Conservation (phyloP, 1,284 basidiomycete genomes). For the Thecaphora thlaspeos region DNA sequence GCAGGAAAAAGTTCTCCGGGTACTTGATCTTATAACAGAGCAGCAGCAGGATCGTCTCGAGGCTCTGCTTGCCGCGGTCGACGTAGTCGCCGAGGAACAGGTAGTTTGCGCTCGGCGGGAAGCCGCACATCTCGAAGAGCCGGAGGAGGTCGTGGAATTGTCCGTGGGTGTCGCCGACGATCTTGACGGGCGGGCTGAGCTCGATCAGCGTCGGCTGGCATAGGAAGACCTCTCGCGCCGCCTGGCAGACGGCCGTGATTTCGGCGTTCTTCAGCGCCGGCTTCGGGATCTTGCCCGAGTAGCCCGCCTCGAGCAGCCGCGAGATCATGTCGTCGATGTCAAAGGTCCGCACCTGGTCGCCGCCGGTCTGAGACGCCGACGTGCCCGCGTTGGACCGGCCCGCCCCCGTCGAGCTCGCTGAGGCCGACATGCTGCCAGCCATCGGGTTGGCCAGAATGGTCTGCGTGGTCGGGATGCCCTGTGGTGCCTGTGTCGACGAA, state of each 20-base stretch:
- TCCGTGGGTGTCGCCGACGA: slow-evolving; percentile 92
- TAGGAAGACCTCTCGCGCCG: slow-evolving; percentile 92
- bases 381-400: background rate
- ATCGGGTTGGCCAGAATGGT: slow-evolving; percentile 28
- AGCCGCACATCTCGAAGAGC: slow-evolving; percentile 90
- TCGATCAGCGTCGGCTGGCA: slow-evolving; percentile 91
- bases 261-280: slow-evolving; percentile 91
- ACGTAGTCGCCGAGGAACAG: slow-evolving; percentile 95
- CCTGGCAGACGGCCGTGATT: slow-evolving; percentile 92
- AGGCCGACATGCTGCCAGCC: slow-evolving; percentile 1
- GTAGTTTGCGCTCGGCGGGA: slow-evolving; percentile 93
- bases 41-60: slow-evolving; percentile 83
- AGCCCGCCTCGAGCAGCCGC: slow-evolving; percentile 91
- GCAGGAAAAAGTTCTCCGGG: slow-evolving; percentile 60
- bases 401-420: background rate
- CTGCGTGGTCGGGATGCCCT: slow-evolving; percentile 27
- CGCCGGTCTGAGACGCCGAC: slow-evolving; percentile 11
- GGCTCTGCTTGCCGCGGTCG: slow-evolving; percentile 88
- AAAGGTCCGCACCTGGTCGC: slow-evolving; percentile 62
- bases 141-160: slow-evolving; percentile 93
- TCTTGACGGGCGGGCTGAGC: slow-evolving; percentile 93
- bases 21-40: slow-evolving; percentile 98
- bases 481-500: slow-evolving; percentile 2
- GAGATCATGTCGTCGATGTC: slow-evolving; percentile 99
- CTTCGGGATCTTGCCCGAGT: slow-evolving; percentile 96